Evolutionary conservation across 1,139 yeast species (phyloP).

Genomic region (Maudiozyma humilis): DNA sequence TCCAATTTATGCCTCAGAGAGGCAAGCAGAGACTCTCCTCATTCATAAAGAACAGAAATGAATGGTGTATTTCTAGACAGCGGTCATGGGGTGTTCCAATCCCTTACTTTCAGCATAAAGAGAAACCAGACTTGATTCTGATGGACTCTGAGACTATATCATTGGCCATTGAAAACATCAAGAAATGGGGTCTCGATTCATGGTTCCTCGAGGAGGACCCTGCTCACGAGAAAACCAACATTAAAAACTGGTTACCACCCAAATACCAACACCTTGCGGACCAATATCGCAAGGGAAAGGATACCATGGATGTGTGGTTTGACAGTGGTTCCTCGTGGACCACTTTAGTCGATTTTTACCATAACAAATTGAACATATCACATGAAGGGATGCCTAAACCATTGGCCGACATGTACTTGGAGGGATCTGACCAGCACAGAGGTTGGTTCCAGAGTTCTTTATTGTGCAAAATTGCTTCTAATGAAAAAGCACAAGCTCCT

Average conservation of each 20-base stretch:
- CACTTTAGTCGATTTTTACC: constrained; percentile 40
- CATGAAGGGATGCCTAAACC: constrained; percentile 23
- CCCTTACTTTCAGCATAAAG: constrained; percentile 64
- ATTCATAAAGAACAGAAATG: constrained; percentile 70
- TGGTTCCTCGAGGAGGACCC: constrained; percentile 58
- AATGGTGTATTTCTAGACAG: constrained; percentile 97
- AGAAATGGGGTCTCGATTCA: constrained; percentile 50
- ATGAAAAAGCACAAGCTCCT: constrained; percentile 46
- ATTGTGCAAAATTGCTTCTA: constrained; percentile 59
- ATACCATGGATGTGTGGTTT: constrained; percentile 98
- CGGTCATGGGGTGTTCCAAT: constrained; percentile 99
- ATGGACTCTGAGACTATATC: constrained; percentile 31
- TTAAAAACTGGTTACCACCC: constrained; percentile 67
- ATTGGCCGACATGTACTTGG: constrained; percentile 74
- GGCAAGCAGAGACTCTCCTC: constrained; percentile 66
- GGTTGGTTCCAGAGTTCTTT: constrained; percentile 98
- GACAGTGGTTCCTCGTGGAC: constrained; percentile 96
- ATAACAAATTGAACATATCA: constrained; percentile 23
- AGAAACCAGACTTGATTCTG: constrained; percentile 34
- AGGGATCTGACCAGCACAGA: constrained; percentile 95
- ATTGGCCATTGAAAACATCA: constrained; percentile 28
- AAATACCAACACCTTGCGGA: constrained; percentile 35
- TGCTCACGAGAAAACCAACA: constrained; percentile 37
- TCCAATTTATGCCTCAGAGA: constrained; percentile 60
- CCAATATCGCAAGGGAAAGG: constrained; percentile 56